phyloP scores from a whole-genome alignment of 345 rosid species.

The Citrus sinensis region DVS_A1.0 CM039161.1:19594001-19594500 shows the following conservation, averaged over 20 bases:
- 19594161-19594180: neutral
- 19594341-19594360: slow-evolving; percentile 46
- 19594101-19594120: slow-evolving; percentile 76
- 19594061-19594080: slow-evolving; percentile 50
- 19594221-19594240: neutral
- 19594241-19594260: slow-evolving; percentile 5
- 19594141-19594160: slow-evolving; percentile 9
- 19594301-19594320: slow-evolving; percentile 89
- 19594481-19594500: slow-evolving; percentile 65
- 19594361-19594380: slow-evolving; percentile 58
- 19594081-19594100: slow-evolving; percentile 76
- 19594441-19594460: no score
- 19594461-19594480: neutral
- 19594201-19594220: neutral
- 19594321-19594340: slow-evolving; percentile 35
- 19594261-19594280: slow-evolving; percentile 53
- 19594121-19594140: slow-evolving; percentile 60
- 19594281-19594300: slow-evolving; percentile 56
- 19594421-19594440: neutral
- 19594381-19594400: neutral
- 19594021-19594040: slow-evolving; percentile 30
- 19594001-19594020: slow-evolving; percentile 9
- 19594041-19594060: slow-evolving; percentile 45
- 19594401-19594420: neutral
- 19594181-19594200: neutral